Base-by-base conservation (phyloP, 2,329 filamentous ascomycete genomes). In the Cucurbitaria berberidis region DNA sequence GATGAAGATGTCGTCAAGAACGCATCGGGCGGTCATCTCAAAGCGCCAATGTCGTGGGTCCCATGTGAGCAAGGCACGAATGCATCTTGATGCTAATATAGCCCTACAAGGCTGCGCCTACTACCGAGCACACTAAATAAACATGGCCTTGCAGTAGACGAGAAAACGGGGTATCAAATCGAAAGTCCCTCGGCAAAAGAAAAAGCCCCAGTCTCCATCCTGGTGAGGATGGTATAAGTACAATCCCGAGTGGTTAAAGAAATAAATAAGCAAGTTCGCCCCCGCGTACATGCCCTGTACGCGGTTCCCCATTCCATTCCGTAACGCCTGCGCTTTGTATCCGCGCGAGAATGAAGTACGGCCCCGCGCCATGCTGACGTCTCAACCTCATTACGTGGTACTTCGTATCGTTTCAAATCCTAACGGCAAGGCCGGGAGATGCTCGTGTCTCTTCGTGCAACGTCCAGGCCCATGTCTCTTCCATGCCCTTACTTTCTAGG, bases 91-190 rank as follows among this genome's bases (percentile, higher is more conserved):
- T 50, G 51, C 55, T 42, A 48, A 52, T 34, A 41, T 48, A 50
- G 54, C 53, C 40, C 45, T 58, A 53, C 38, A 55, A 34, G 48
- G 36, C 19, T 29, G 18, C 13, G 41, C n/a, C 27, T 15, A 34
- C 15, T 32, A 34, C 41, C 29, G n/a, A 42, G 35, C 35, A 21
- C 21, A 19, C 13, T 38, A 41, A 7, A 41, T 46, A 13, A n/a
- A 35, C n/a, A 30, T 29, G 41, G 44, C 47, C 42, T 47, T 47
- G 54, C 49, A 44, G 42, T 19, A 49, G 21, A 39, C 19, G 5
- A 45, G 24, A 51, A 55, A 56, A 58, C 45, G 53, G 65, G 68
- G 69, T 72, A 72, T 72, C 69, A 70, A 60, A 63, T 67, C 57
- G 58, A 63, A 63, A 50, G 50, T 54, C 60, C 61, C 39, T 62